Evolutionary conservation across 2,329 filamentous ascomycete species (phyloP), one percentile per base, ranked within the genome.

Genomic region (Aspergillus sp.): DNA sequence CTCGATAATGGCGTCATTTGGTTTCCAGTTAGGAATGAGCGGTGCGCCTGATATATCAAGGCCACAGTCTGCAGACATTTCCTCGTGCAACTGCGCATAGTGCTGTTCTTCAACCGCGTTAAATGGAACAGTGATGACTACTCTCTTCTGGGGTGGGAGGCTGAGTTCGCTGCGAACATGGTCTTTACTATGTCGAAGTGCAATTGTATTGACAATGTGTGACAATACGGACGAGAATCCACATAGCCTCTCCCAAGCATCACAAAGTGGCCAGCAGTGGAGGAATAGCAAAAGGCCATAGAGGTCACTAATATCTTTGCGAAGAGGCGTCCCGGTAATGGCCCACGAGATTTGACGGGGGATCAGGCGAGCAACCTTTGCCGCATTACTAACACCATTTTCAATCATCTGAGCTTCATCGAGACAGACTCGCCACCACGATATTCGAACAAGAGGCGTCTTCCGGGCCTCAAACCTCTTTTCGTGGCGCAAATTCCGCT

Each of bases 21-120:
- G 77, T 35, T 85, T 70, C 84, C 86, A 94, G 4, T 80, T 73
- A 4, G 76, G 75, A 3, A 57, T 50, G 1, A 80, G 47, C 0
- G 89, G 87, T 2, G 69, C 71, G 0, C 91, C 90, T 27, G 80
- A 70, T 0, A 70, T 56, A 53, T 82, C 75, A 6, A 97, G 64
- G 1, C 79, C 82, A 49, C 83, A 86, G 1, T 80, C 79, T 27
- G 82, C 75, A 40, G 82, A 82, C 79, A 95, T 89, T 48, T 87
- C 74, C 38, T 82, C 77, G 59, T 91, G 90, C 2, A 95, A 66
- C 6, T 82, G 79, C 34, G 78, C 75, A 58, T 97, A 97, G 58
- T 95, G 83, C 59, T 96, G 88, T 59, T 96, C 88, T 61, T 97
- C 93, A 8, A 97, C 80, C 0, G 88, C 81, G 0, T 86, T 93